Evolutionary conservation across 176 grass and related monocot genomes (phyloP), one percentile per base, ranked within the genome.

Genomic region (Cymbopogon citratus): DNA sequence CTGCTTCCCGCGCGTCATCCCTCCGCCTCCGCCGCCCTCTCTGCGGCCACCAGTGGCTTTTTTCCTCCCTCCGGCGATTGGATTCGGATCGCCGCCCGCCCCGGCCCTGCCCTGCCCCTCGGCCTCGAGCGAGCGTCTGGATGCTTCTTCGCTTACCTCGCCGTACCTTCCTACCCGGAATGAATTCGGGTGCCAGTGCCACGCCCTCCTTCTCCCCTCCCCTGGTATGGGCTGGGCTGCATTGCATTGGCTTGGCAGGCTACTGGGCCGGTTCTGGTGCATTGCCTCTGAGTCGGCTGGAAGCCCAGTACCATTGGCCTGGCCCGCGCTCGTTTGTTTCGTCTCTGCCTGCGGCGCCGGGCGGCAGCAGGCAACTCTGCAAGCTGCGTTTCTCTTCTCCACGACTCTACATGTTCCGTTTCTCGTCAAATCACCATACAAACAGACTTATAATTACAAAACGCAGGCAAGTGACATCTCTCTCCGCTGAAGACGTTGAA

Each of bases 1-100:
- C 87, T 99, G 96, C 87, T 95, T 99, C 14, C 96, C 96, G 49
- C 96, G 86, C 80, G 91, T 91, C 96, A 99, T 99, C 81, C 28
- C 38, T 65, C 24, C 28, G 43, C 75, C 85, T 69, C 33, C 34
- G 2, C 27, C 70, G 1, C 21, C 19, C 25, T 48, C 56, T 5
- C 59, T 34, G 40, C 18, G 8, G 29, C 67, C 11, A 61, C 59
- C 72, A 35, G 41, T 41, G 36, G 48, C 44, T 19, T n/a, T n/a
- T n/a, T n/a, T 34, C 45, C 31, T 35, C 27, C 12, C 46, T 28
- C 48, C 65, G 78, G 34, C 65, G 46, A 80, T 36, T 48, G 45
- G 64, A 54, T 80, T 68, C n/a, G 13, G 78, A 56, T 69, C 45
- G 63, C 27, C 3, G 63, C 45, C 21, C 21, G 69, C 69, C 39